A percentile compares a stretch with the other conserved stretches of the same genome.
Evolutionary conservation across 768 basidiomycete genomes (phyloP).

Genomic region (Mycena epipterygia): DNA sequence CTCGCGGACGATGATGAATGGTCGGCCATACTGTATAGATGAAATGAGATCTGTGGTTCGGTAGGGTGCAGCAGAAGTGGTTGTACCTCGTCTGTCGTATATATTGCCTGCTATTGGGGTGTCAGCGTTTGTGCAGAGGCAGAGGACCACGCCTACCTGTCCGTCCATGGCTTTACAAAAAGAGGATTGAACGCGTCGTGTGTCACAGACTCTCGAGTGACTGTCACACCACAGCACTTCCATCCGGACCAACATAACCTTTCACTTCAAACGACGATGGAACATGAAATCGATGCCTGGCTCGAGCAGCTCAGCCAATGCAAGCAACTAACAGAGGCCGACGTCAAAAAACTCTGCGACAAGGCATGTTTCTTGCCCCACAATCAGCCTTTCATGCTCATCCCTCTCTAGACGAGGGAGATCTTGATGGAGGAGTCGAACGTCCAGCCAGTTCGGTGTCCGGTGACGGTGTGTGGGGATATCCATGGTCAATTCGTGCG

Average conservation of each 20-base stretch:
- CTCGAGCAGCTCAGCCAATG: constrained; percentile 97
- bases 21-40: constrained; percentile 83
- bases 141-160: constrained; percentile 24
- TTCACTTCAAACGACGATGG: constrained; percentile 54
- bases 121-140: constrained; percentile 42
- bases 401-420: constrained; percentile 84
- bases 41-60: constrained; percentile 16
- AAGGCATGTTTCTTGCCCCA: constrained; percentile 75
- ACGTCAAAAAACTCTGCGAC: constrained; percentile 98
- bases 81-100: constrained; percentile 87
- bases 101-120: constrained; percentile 74
- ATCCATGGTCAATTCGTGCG: constrained; percentile 99
- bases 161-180: constrained; percentile 28
- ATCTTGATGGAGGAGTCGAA: constrained; percentile 99
- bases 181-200: constrained; percentile 41
- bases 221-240: constrained; percentile 51
- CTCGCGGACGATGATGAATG: constrained; percentile 97
- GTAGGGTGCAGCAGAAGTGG: neutral
- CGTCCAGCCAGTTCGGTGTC: constrained; percentile 98
- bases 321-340: constrained; percentile 94
- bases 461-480: constrained; percentile 99
- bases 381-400: constrained; percentile 32
- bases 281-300: constrained; percentile 95
- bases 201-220: constrained; percentile 44
- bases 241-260: constrained; percentile 45